phyloP scores from a whole-genome alignment of 139 green algal species.

The Zygnema cylindricum region DNA sequence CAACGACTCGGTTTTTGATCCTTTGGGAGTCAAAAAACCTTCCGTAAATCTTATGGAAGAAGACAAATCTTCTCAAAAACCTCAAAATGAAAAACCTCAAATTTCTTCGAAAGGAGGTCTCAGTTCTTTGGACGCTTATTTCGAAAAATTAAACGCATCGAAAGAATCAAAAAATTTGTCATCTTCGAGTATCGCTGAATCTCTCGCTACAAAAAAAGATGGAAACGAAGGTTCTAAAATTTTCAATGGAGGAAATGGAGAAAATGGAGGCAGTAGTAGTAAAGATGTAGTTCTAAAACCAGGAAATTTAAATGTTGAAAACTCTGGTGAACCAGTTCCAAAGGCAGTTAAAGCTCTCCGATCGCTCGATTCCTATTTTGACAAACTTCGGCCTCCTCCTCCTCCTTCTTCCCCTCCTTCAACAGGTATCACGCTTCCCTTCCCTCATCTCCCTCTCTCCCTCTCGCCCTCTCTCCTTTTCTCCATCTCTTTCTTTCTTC shows the following conservation, averaged over 20 bases:
- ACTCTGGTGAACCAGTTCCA: too few species aligned
- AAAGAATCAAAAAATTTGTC: too few species aligned
- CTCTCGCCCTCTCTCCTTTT: neutral
- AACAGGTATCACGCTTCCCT: neutral
- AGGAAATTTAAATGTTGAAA: too few species aligned
- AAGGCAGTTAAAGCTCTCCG: neutral
- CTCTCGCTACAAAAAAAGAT: too few species aligned
- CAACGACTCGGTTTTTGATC: neutral
- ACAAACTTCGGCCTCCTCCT: slow-evolving; percentile 1
- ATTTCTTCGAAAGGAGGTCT: neutral
- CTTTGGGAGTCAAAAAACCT: neutral
- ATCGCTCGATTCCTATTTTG: slow-evolving; percentile 13
- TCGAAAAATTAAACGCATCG: slow-evolving; percentile 27
- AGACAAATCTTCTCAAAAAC: neutral
- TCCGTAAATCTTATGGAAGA: neutral
- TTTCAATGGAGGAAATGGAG: too few species aligned
- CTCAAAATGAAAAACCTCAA: neutral
- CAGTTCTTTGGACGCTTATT: slow-evolving; percentile 20
- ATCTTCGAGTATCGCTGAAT: too few species aligned
- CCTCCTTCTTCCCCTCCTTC: neutral
- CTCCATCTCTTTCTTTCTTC: neutral
- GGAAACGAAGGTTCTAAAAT: too few species aligned
- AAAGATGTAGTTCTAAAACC: too few species aligned
- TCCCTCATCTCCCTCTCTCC: neutral
- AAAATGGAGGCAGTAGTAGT: too few species aligned